Conservation (phyloP, 1,139 yeast genomes). For the Hyphopichia wangnamkhiaoensis region DNA sequence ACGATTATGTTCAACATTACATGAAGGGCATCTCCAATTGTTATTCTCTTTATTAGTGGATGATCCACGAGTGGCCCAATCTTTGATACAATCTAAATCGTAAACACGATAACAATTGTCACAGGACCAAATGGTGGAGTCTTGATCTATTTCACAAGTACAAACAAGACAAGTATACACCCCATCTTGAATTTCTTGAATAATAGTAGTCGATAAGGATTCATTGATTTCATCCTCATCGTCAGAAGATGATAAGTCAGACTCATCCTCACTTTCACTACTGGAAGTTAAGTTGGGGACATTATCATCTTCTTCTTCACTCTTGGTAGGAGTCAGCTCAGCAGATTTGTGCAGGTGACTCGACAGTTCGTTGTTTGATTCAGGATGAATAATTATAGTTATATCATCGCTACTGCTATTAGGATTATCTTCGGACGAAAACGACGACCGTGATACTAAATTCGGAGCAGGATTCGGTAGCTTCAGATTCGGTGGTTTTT, state of each 20-base stretch:
- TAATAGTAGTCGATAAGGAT: constrained; percentile 39
- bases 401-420: constrained; percentile 3
- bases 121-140: constrained; percentile 75
- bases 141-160: constrained; percentile 74
- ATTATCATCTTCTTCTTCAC: neutral
- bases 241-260: constrained; percentile 7
- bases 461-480: neutral
- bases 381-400: constrained; percentile 3
- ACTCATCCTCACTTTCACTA: constrained; percentile 6
- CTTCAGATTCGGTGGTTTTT: neutral
- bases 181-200: constrained; percentile 63
- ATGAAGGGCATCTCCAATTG: constrained; percentile 88
- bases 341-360: constrained; percentile 3
- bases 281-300: neutral
- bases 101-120: constrained; percentile 72
- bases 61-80: constrained; percentile 80
- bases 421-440: constrained; percentile 1
- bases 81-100: constrained; percentile 75
- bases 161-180: constrained; percentile 79
- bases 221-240: constrained; percentile 17
- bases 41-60: constrained; percentile 51
- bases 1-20: constrained; percentile 56
- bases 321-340: constrained; percentile 1
- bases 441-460: neutral
- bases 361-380: neutral